Base-by-base conservation (phyloP, 768 basidiomycete species). In the Paxillus ammoniavirescens region DNA sequence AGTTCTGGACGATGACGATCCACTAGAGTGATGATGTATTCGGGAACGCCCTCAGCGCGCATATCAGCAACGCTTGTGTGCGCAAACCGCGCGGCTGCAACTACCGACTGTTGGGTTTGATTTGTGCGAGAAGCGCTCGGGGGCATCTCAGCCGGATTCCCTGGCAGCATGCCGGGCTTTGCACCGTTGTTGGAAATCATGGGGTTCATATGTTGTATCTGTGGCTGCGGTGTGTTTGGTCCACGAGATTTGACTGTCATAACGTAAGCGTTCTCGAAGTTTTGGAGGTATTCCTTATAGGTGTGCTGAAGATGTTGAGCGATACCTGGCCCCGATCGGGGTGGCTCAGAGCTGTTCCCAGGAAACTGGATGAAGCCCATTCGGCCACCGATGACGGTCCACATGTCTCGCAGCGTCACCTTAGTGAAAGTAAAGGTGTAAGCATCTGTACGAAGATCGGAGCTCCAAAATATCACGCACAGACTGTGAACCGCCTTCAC, bases 311-410 rank as follows among this genome's bases (percentile, higher is more conserved):
- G 69, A 23, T 82, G 81, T 47, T 78, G 77, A 0, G 86, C 88
- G 30, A 81, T 75, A 21, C 70, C 83, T 2, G 86, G 87, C 4
- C 83, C 84, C 26, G 78, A 77, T 59, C 80, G 83, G 5, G 81
- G 74, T 10, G 87, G 86, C 55, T 87, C 83, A 4, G 73, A 66
- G 1, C 81, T 83, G 10, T 71, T 79, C 4, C 77, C 84, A 2
- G 83, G 83, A 58, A 89, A 87, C 49, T 83, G 77, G 3, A 84
- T 76, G 60, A 84, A 82, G 15, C 82, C 84, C 68, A 91, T 74
- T 21, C 77, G 78, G n/a, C 79, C 88, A 15, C 80, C 89, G 52
- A 91, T 80, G 42, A 85, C 71, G 14, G 78, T 61, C 89, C 88
- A 90, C 53, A 75, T 56, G 33, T 87, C 86, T 44, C 78, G 77